Base-by-base conservation (phyloP, 345 rosid genomes). In the Brassica juncea region DNA sequence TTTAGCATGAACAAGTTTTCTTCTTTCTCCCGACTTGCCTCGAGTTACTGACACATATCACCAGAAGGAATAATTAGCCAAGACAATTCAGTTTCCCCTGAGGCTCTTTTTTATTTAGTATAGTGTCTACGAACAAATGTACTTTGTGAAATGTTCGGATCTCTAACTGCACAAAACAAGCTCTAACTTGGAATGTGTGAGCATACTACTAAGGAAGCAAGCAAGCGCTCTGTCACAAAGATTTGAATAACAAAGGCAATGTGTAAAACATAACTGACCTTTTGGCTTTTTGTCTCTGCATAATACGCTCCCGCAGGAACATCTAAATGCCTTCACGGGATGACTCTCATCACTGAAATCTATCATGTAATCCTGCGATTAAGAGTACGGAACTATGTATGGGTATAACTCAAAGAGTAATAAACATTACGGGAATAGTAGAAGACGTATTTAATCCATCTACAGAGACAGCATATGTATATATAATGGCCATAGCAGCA, bases 241-340 rank as follows among this genome's bases (percentile, higher is more conserved):
- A 23, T 37, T 37, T 39, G 75, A 70, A 37, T 52, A 44, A 39
- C 1, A 6, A 70, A 74, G 35, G n/a, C 66, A 42, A 55, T 70
- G 47, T 63, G 14, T 65, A 44, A 39, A 72, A 58, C 19, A 66
- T 32, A 77, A 81, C 82, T 71, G 52, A 82, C 88, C 81, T 64
- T 35, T 77, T 63, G 10, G 39, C 44, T 76, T 62, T 61, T 25
- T 67, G 74, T 88, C 92, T 67, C 98, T 87, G 81, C 98, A 94
- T 57, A 39, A 73, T 34, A 75, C 32, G 77, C 98, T 92, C 82
- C 88, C 89, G 30, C 97, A 94, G 37, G 65, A 28, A 66, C 97
- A 94, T 58, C 32, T 23, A 82, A 94, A 94, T 76, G 97, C 97
- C 85, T 89, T 84, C 27, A 90, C 68, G 12, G 97, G 98, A 85